These are phyloP conservation scores for Orychophragmus violaceus DNA, from an alignment of 345 rosid genomes.

Conservation along the genomic window DNA sequence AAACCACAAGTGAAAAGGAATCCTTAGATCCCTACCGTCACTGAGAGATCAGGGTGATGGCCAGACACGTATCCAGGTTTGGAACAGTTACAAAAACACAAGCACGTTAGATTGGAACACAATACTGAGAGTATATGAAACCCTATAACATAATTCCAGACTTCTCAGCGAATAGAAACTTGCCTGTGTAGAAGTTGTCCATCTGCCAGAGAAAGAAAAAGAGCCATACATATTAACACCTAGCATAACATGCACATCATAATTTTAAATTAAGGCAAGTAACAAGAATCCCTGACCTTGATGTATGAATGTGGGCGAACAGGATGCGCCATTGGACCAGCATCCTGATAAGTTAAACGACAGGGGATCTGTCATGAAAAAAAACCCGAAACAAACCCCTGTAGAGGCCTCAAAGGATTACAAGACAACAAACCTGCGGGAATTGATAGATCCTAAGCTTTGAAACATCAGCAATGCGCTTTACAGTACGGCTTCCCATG, in stretches of 20 bases:
- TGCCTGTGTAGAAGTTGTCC: constrained; percentile 99
- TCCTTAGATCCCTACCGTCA: constrained; percentile 54
- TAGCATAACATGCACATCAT: not conserved
- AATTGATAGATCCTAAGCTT: constrained; percentile 80
- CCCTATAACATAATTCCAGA: not conserved
- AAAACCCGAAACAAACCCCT: not conserved
- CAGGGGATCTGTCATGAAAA: not conserved
- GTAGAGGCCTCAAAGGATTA: not conserved
- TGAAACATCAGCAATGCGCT: constrained; percentile 94
- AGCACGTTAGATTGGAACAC: constrained; percentile 16
- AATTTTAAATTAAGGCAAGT: not conserved
- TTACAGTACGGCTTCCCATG: constrained; percentile 97
- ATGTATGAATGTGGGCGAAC: constrained; percentile 97
- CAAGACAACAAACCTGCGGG: constrained; percentile 61
- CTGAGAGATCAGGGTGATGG: constrained; percentile 44
- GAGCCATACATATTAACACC: constrained; percentile 13
- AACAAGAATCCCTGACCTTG: constrained; percentile 48
- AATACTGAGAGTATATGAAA: not conserved
- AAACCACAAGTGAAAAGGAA: not conserved
- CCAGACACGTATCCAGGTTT: constrained; percentile 28
- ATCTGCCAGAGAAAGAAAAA: constrained; percentile 49
- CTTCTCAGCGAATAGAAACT: constrained; percentile 29
- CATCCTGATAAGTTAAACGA: constrained; percentile 50
- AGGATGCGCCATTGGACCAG: constrained; percentile 99
- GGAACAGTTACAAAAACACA: constrained; percentile 30